Percentiles rank a stretch among this genome's conserved stretches.
Conservation (phyloP, 495 filamentous ascomycete species). For the Talaromyces thailandensis region DNA sequence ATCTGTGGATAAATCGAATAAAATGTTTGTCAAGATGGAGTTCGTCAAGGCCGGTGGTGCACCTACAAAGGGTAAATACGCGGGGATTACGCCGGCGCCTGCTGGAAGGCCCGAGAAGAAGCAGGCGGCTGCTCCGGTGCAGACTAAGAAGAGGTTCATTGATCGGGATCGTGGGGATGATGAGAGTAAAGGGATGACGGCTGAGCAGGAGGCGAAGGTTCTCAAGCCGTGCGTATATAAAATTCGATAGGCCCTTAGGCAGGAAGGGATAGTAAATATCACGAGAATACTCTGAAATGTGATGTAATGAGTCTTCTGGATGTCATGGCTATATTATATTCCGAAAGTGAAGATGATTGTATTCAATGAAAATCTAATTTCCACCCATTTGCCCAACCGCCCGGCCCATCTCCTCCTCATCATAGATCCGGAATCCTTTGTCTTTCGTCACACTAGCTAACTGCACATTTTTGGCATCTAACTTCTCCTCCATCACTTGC, state of each 20-base stretch:
- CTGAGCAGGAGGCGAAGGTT: slow-evolving; percentile 54
- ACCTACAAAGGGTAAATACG: slow-evolving; percentile 63
- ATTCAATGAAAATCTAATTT: slow-evolving; percentile 19
- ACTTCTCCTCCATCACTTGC: slow-evolving; percentile 99
- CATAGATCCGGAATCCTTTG: slow-evolving; percentile 95
- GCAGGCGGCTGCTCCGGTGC: slow-evolving; percentile 17
- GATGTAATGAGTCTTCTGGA: not conserved
- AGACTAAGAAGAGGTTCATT: slow-evolving; percentile 50
- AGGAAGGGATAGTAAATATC: not conserved
- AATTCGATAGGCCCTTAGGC: slow-evolving; percentile 47
- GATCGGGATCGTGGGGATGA: slow-evolving; percentile 44
- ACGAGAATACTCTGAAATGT: not conserved
- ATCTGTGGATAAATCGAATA: slow-evolving; percentile 74
- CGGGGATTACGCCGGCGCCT: slow-evolving; percentile 24
- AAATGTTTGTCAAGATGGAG: slow-evolving; percentile 96
- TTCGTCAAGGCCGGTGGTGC: slow-evolving; percentile 69
- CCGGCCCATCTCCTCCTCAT: slow-evolving; percentile 88
- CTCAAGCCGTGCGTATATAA: slow-evolving; percentile 98
- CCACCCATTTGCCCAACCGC: slow-evolving; percentile 66
- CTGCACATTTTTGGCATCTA: slow-evolving; percentile 97
- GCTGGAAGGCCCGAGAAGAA: slow-evolving; percentile 11
- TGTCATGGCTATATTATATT: not conserved
- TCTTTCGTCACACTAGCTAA: slow-evolving; percentile 96
- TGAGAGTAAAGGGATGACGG: slow-evolving; percentile 35
- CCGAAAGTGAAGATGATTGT: not conserved